Conservation (phyloP, 257 asterid genomes). For the Verbena officinalis region DNA sequence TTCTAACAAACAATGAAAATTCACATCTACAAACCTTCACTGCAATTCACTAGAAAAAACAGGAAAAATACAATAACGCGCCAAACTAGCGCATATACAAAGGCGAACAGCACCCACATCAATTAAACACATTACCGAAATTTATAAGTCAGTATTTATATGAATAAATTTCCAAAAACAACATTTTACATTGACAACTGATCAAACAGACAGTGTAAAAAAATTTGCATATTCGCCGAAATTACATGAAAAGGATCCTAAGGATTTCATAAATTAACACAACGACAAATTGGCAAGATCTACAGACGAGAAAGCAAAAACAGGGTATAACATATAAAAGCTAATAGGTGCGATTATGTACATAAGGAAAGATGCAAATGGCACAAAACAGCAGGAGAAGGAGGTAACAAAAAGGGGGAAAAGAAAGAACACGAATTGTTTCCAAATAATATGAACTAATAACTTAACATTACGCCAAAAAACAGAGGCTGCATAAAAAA, state of each 20-base stretch:
- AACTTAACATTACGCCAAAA: constrained; percentile 7
- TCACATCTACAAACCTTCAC: neutral
- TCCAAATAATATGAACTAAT: neutral
- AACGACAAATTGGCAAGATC: constrained; percentile 29
- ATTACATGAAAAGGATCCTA: neutral
- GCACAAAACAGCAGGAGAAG: neutral
- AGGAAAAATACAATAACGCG: neutral
- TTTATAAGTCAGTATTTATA: neutral
- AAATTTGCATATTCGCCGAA: constrained; percentile 11
- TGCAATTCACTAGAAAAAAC: constrained; percentile 5
- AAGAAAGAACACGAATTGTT: neutral
- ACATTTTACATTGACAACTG: neutral
- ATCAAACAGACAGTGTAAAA: constrained; percentile 7
- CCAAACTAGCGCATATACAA: constrained; percentile 13
- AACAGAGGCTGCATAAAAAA: constrained; percentile 9
- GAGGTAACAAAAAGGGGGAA: neutral
- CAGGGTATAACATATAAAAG: neutral
- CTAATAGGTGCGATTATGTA: neutral
- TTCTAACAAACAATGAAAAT: constrained; percentile 1
- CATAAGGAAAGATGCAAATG: neutral
- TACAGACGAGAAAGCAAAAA: constrained; percentile 12
- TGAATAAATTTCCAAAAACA: neutral
- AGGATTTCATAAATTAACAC: constrained; percentile 16
- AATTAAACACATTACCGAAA: constrained; percentile 4
- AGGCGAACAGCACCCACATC: constrained; percentile 6